Conservation (phyloP, 208 protist species). For the Acanthamoeba healyi region DNA sequence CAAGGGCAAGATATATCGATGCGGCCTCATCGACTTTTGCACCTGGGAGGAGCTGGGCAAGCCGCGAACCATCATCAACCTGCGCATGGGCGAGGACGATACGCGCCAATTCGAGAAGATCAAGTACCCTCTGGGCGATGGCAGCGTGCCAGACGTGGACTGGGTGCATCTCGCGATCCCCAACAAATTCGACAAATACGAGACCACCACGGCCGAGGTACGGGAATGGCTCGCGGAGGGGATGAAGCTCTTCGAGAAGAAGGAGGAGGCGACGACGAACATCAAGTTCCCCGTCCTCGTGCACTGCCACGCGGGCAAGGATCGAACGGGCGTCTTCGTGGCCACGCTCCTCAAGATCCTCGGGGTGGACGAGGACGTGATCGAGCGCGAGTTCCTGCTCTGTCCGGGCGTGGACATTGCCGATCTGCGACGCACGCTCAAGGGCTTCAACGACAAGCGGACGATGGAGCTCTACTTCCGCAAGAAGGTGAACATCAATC, state of each 20-base stretch:
- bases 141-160: not conserved
- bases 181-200: slow-evolving; percentile 68
- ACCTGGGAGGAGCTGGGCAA: slow-evolving; percentile 31
- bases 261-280: not conserved
- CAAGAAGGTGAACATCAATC: slow-evolving; percentile 47
- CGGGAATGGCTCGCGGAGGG: slow-evolving; percentile 25
- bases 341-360: slow-evolving; percentile 54
- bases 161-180: slow-evolving; percentile 1
- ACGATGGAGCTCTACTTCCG: slow-evolving; percentile 66
- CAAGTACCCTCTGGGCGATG: not conserved
- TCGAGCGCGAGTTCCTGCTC: slow-evolving; percentile 29
- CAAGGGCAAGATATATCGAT: not conserved
- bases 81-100: slow-evolving; percentile 50
- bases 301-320: slow-evolving; percentile 34
- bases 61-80: slow-evolving; percentile 52
- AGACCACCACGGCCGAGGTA: slow-evolving; percentile 11
- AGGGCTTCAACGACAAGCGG: slow-evolving; percentile 46
- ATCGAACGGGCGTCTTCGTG: slow-evolving; percentile 52
- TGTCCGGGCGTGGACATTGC: slow-evolving; percentile 8
- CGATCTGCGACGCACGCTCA: slow-evolving; percentile 18
- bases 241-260: slow-evolving; percentile 50
- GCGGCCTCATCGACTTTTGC: slow-evolving; percentile 53
- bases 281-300: slow-evolving; percentile 51
- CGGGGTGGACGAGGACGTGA: slow-evolving; percentile 14
- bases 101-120: slow-evolving; percentile 47